Base-by-base conservation (phyloP, 2,329 filamentous ascomycete species). In the Neonectria hederae region DNA sequence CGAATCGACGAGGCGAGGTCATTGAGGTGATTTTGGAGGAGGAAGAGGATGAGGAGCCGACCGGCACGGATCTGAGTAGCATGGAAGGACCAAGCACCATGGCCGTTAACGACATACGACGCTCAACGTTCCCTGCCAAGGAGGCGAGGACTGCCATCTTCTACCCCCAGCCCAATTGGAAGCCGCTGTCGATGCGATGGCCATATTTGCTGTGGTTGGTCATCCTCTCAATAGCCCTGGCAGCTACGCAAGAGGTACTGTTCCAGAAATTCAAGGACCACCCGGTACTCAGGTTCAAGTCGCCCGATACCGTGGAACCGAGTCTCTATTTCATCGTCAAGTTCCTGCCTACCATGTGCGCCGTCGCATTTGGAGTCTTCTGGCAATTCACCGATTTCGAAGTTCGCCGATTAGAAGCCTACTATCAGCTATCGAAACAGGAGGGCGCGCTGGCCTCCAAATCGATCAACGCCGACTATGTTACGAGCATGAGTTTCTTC, bases 391-490 rank as follows among this genome's bases (percentile, higher is more conserved):
- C 85, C 40, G 88, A 90, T 75, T 88, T 89, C 63, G 88, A 90
- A 69, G 87, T 91, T 2, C 87, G 86, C 72, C 84, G 89, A n/a
- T 77, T 90, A 28, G 89, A 91, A 74, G 86, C 89, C 0, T 91
- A 87, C 70, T 89, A 90, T 68, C 89, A 91, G 74, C 80, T 91
- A 54, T 90, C 88, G 3, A 87, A 83, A 66, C 80, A 83, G 3
- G 83, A 82, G 3, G 89, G 89, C 14, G 87, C 89, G 1, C 77
- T 89, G 21, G 89, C 89, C 0, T 85, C 85, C 42, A 86, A 88
- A 73, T 91, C 89, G 0, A 85, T 93, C 72, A 93, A 92, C 67
- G 89, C 92, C 65, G 89, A 92, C 75, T 93, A 93, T 64, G 83
- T 92, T 48, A 92, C 90, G 5, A 85, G 87, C 69, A 86, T 90